Evolutionary conservation across 352 stramenopile species (phyloP).

Genomic region (Globisporangium echinulatum): DNA sequence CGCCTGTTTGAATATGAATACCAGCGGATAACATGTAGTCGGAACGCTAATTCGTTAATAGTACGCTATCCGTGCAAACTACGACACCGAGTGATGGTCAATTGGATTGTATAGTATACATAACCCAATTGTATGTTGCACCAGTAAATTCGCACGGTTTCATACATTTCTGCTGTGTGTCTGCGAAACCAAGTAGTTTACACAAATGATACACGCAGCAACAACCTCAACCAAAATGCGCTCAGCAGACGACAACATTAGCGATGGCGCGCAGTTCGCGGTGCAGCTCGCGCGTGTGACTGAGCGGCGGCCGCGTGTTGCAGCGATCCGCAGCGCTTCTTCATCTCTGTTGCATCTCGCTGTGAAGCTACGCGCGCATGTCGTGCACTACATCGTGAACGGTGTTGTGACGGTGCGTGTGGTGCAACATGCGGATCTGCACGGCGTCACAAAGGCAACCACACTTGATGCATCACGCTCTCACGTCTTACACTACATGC

Average conservation of each 20-base stretch:
- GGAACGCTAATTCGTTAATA: no score
- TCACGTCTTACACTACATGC: background rate
- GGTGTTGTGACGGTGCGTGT: slow-evolving; percentile 29
- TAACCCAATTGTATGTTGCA: no score
- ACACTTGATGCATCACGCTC: no score
- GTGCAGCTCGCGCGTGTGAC: slow-evolving; percentile 35
- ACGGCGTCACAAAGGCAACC: background rate
- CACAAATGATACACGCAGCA: background rate
- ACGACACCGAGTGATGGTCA: no score
- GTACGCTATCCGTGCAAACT: background rate
- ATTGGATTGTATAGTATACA: no score
- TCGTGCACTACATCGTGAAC: slow-evolving; percentile 46
- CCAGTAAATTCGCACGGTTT: background rate
- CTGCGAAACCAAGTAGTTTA: no score
- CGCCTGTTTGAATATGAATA: no score
- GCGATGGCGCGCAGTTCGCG: background rate
- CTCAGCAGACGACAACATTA: background rate
- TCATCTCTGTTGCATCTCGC: slow-evolving; percentile 6
- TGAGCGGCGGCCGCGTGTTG: slow-evolving; percentile 25
- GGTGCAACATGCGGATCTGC: background rate
- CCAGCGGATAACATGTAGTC: no score
- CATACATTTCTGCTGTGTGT: no score
- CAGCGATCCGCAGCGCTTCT: slow-evolving; percentile 7
- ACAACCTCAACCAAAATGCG: background rate
- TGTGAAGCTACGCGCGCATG: slow-evolving; percentile 34